Evolutionary conservation across 106 monocot genomes (phyloP).

Genomic region (Vanilla planifolia): DNA sequence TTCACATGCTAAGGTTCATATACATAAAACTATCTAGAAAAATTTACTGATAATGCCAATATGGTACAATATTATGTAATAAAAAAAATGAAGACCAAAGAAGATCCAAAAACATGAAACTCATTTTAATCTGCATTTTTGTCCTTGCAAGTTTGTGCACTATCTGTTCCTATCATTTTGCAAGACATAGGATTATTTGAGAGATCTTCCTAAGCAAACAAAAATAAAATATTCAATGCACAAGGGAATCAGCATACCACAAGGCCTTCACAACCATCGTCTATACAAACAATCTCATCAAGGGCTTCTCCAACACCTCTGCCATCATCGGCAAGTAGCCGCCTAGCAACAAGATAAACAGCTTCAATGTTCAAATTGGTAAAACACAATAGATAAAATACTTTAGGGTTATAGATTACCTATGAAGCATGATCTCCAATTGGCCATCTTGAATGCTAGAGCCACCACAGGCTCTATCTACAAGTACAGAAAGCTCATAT

Average conservation of each 20-base stretch:
- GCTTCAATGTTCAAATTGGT: not conserved
- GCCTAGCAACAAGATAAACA: conserved; percentile 21
- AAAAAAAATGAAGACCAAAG: no score
- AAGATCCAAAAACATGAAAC: no score
- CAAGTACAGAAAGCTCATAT: conserved; percentile 57
- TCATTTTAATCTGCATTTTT: no score
- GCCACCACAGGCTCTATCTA: conserved; percentile 60
- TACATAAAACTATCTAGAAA: no score
- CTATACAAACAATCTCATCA: conserved; percentile 49
- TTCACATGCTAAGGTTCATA: no score
- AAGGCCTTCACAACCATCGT: conserved; percentile 35
- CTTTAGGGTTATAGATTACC: conserved; percentile 15
- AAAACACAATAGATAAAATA: not conserved
- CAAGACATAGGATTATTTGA: not conserved
- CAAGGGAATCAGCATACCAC: conserved; percentile 20
- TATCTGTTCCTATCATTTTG: no score
- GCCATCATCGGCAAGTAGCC: conserved; percentile 36
- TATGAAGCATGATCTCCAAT: conserved; percentile 72
- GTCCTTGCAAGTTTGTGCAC: no score
- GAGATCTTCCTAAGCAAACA: not conserved
- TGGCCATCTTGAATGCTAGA: conserved; percentile 63
- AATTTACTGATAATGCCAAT: no score
- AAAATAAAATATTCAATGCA: not conserved
- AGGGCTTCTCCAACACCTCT: conserved; percentile 62
- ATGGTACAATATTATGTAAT: no score